These are phyloP conservation scores for Termitomyces sp. DNA, from an alignment of 768 basidiomycete species.

Conservation along the genomic window DNA sequence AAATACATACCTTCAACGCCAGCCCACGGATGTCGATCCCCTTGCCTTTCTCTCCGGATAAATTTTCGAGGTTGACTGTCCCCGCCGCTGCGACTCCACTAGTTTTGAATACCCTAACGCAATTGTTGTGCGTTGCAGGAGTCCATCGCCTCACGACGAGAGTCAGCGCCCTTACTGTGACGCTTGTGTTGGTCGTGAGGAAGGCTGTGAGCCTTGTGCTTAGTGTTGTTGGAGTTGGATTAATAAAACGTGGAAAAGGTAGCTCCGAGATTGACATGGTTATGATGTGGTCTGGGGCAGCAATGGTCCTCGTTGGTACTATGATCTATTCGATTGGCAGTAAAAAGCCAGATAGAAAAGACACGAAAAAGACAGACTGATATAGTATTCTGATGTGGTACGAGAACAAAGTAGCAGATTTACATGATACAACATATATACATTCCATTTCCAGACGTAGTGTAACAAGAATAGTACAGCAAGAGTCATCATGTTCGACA, in stretches of 20 bases:
- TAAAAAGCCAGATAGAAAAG: conserved; percentile 17
- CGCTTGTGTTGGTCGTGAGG: conserved; percentile 74
- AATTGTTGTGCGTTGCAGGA: conserved; percentile 80
- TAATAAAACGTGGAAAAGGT: conserved; percentile 14
- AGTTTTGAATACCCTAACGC: conserved; percentile 73
- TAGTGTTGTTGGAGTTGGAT: conserved; percentile 50
- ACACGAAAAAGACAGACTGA: conserved; percentile 15
- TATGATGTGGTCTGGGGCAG: conserved; percentile 68
- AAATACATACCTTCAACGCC: conserved; percentile 37
- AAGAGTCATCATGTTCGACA: background rate
- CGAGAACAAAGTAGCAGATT: background rate
- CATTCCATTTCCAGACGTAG: background rate
- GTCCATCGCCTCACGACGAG: conserved; percentile 82
- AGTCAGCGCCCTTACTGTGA: conserved; percentile 71
- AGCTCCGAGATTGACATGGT: conserved; percentile 28
- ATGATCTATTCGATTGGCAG: conserved; percentile 56
- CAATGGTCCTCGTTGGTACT: conserved; percentile 66
- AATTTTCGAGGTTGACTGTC: conserved; percentile 20
- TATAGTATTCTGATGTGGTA: background rate
- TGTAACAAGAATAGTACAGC: background rate
- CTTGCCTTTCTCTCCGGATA: background rate
- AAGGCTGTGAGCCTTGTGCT: conserved; percentile 76
- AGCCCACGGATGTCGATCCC: conserved; percentile 27
- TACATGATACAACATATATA: background rate
- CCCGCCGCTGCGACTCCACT: conserved; percentile 64